Evolutionary conservation across 768 basidiomycete genomes (phyloP), one percentile per base, ranked within the genome.

Genomic region (Lanmaoa rubissima): DNA sequence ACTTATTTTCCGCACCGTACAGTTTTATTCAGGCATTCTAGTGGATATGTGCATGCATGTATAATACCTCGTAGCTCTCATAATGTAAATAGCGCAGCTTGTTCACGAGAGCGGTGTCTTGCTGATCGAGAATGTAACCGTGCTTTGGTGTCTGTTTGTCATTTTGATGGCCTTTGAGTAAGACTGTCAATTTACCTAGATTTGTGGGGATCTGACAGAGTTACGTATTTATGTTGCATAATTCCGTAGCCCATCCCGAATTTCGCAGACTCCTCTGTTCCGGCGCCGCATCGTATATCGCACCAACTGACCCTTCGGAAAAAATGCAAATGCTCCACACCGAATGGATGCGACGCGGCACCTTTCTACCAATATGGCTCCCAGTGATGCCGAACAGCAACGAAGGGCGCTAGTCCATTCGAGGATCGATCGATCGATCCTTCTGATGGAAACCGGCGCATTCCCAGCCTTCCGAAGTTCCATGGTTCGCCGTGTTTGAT

Each of bases 31-130:
- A 50, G 60, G 64, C 70, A 70, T 69, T 62, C 55, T 73, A 73
- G 69, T 71, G 70, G 69, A 71, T 72, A 66, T 72, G 69, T 72
- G 69, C 70, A 73, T 73, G 64, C 70, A 69, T 73, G 71, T 71
- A 73, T 68, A 69, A 68, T 73, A 71, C 67, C 48, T 44, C 51
- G 60, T 62, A 64, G 57, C 40, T 42, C 59, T 60, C 61, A 48
- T 71, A 73, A 71, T 71, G 62, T 71, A 73, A 42, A 67, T 73
- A 73, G 65, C 58, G 51, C 62, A 38, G 35, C 52, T 59, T 55
- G 50, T 51, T 50, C 46, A 26, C 51, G 42, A 39, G 26, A 35
- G 36, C 51, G 43, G 38, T 42, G 34, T 57, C 48, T 35, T 42
- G 46, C 24, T 32, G 55, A 62, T 59, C 60, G 60, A 56, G 62